These are phyloP conservation scores for Kockiozyma suomiensis DNA, from an alignment of 805 yeast species.

Conservation along the genomic window DNA sequence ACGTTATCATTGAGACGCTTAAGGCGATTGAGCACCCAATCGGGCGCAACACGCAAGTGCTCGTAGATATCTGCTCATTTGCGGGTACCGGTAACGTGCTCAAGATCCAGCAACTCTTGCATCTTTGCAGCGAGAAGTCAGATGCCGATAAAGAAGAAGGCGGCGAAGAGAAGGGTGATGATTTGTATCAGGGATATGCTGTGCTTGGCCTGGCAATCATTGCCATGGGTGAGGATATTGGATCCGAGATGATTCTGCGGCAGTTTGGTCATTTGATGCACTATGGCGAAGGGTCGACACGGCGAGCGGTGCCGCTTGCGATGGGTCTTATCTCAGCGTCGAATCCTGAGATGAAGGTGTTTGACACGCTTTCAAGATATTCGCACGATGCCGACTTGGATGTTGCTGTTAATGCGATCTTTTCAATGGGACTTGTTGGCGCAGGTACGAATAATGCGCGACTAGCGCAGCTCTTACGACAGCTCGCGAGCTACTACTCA, in stretches of 20 bases:
- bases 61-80: conserved; percentile 90
- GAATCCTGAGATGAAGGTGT: conserved; percentile 94
- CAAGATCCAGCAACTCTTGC: conserved; percentile 87
- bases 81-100: conserved; percentile 98
- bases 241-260: conserved; percentile 95
- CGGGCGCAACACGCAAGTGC: conserved; percentile 81
- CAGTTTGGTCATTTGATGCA: conserved; percentile 98
- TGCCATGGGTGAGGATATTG: conserved; percentile 97
- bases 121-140: conserved; percentile 59
- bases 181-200: conserved; percentile 77
- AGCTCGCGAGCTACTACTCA: conserved; percentile 88
- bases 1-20: conserved; percentile 83
- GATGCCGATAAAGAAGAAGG: conserved; percentile 44
- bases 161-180: conserved; percentile 51
- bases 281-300: conserved; percentile 88
- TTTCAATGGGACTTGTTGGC: conserved; percentile 97
- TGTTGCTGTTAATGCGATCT: conserved; percentile 92
- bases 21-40: conserved; percentile 96
- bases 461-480: conserved; percentile 91
- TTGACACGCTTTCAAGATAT: conserved; percentile 92
- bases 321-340: conserved; percentile 93
- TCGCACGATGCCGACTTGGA: conserved; percentile 94
- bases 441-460: conserved; percentile 99
- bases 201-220: conserved; percentile 92
- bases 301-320: conserved; percentile 96